Conservation (phyloP, 1,284 basidiomycete genomes). For the Termitomyces sp. region DNA sequence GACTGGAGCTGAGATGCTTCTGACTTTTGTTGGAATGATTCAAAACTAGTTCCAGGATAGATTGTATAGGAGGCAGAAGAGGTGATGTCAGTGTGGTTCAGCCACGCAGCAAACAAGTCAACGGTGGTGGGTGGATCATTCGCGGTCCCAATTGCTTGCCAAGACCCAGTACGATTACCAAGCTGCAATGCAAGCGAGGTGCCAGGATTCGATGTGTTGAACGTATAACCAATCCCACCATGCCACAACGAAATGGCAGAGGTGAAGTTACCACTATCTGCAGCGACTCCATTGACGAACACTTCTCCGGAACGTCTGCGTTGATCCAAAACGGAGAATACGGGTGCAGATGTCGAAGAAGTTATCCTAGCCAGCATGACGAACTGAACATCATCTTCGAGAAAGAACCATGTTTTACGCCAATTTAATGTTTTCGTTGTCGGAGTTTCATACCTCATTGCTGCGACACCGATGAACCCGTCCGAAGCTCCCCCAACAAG, state of each 20-base stretch:
- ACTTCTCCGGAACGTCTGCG: conserved; percentile 40
- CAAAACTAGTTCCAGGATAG: conserved; percentile 44
- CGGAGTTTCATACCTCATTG: conserved; percentile 63
- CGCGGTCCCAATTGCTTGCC: conserved; percentile 63
- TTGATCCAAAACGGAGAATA: conserved; percentile 66
- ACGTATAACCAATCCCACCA: conserved; percentile 50
- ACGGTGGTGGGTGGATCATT: conserved; percentile 45
- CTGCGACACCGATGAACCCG: conserved; percentile 48
- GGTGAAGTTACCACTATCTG: conserved; percentile 17
- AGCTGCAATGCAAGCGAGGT: conserved; percentile 41
- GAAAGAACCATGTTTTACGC: conserved; percentile 72
- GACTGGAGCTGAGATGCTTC: conserved; percentile 26
- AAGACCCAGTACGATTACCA: conserved; percentile 49
- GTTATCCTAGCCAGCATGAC: conserved; percentile 53
- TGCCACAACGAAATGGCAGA: conserved; percentile 46
- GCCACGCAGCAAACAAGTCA: conserved; percentile 59
- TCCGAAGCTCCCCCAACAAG: conserved; percentile 65
- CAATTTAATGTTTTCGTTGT: conserved; percentile 48
- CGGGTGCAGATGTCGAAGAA: conserved; percentile 40
- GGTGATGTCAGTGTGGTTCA: conserved; percentile 37
- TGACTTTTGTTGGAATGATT: conserved; percentile 30
- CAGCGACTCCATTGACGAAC: conserved; percentile 35
- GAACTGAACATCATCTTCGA: conserved; percentile 55
- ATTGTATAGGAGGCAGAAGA: conserved; percentile 46
- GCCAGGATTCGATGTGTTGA: conserved; percentile 29